phyloP scores from a whole-genome alignment of 2,329 filamentous ascomycete species.

The Exophiala lecanii-corni region DNA sequence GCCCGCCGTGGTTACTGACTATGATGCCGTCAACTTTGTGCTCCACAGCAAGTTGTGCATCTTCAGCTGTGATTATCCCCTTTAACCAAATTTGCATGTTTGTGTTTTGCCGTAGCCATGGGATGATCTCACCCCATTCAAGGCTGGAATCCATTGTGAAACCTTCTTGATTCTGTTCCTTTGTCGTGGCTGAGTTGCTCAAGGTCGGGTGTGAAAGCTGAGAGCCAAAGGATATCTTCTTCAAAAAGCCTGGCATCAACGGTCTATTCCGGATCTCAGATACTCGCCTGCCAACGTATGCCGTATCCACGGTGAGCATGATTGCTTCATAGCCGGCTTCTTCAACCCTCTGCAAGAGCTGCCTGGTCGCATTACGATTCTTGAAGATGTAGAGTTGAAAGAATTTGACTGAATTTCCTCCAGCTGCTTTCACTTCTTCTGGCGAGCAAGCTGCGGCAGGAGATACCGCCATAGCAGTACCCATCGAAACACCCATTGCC shows the following conservation, averaged over 20 bases:
- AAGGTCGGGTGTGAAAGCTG: not conserved
- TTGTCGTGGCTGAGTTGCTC: conserved; percentile 12
- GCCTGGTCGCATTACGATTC: conserved; percentile 41
- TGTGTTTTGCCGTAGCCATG: conserved; percentile 43
- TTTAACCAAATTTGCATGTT: conserved; percentile 25
- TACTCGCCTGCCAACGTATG: conserved; percentile 51
- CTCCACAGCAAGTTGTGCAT: conserved; percentile 17
- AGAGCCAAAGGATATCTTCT: not conserved
- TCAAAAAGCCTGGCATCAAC: not conserved
- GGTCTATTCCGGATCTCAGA: conserved; percentile 46
- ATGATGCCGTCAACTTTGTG: conserved; percentile 15
- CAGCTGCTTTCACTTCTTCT: conserved; percentile 43
- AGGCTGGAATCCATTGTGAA: conserved; percentile 32
- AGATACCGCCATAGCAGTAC: conserved; percentile 36
- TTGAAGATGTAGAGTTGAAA: conserved; percentile 54
- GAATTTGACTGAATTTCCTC: conserved; percentile 43
- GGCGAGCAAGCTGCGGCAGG: conserved; percentile 25
- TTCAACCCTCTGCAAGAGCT: conserved; percentile 42
- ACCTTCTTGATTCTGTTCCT: conserved; percentile 26
- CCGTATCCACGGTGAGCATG: conserved; percentile 52
- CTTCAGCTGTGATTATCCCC: conserved; percentile 24
- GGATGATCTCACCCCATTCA: conserved; percentile 48
- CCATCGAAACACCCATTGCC: conserved; percentile 46
- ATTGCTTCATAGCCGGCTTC: conserved; percentile 50
- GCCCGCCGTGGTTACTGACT: conserved; percentile 17